These are phyloP conservation scores for Cerrena zonata DNA, from an alignment of 1,284 basidiomycete species.

Conservation along the genomic window DNA sequence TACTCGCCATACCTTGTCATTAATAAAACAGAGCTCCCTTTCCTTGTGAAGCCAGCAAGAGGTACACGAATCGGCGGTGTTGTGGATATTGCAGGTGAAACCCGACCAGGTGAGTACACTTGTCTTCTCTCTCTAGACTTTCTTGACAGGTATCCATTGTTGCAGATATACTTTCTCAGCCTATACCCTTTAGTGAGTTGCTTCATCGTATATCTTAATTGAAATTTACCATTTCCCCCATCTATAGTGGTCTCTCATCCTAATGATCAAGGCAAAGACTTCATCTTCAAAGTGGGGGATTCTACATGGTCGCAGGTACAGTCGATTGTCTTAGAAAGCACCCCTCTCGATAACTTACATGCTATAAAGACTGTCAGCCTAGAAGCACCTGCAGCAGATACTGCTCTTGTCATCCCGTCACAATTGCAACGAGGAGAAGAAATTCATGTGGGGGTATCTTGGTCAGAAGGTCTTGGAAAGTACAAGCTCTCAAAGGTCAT, in stretches of 20 bases:
- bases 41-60: conserved; percentile 66
- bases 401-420: conserved; percentile 73
- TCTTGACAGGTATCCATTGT: conserved; percentile 10
- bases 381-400: conserved; percentile 89
- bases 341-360: conserved; percentile 4
- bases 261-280: conserved; percentile 78
- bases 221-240: conserved; percentile 31
- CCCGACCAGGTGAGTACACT: conserved; percentile 40
- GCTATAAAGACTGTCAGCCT: conserved; percentile 65
- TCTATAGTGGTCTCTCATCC: conserved; percentile 81
- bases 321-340: conserved; percentile 4
- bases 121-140: not conserved
- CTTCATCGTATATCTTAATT: not conserved
- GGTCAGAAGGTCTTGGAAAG: conserved; percentile 90
- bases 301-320: conserved; percentile 86
- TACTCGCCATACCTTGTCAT: conserved; percentile 89
- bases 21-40: conserved; percentile 91
- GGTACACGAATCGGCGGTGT: conserved; percentile 68
- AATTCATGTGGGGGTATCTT: conserved; percentile 85
- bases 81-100: conserved; percentile 83
- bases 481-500: conserved; percentile 96
- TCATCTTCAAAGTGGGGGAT: conserved; percentile 79
- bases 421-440: conserved; percentile 69
- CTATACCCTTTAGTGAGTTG: conserved; percentile 76
- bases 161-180: conserved; percentile 51